Base-by-base conservation (phyloP, 1,284 basidiomycete species). In the Irpex sp. region DNA sequence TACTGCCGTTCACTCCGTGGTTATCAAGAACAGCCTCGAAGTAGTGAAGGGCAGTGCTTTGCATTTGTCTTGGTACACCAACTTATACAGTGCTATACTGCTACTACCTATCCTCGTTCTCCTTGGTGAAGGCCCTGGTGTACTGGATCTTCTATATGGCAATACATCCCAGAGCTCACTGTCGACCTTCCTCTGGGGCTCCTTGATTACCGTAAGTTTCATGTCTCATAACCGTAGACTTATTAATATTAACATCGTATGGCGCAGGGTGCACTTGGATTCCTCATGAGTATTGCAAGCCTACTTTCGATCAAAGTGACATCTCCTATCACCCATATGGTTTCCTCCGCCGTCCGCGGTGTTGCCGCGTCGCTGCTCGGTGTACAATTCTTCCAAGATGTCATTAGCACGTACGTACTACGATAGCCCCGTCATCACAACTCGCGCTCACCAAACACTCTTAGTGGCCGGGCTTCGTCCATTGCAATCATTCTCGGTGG, bases 261-360 rank as follows among this genome's bases (percentile, higher is more conserved):
- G 11, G 13, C 54, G 7, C 65, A 93, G 92, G 93, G 93, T 46
- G 77, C 83, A 15, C 78, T 95, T 63, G 94, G 93, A 7, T 95
- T 95, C 81, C 77, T 94, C 68, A 94, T 95, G 86, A 92, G 90
- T 77, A 86, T 95, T 63, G 93, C 94, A n/a, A 92, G 91, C 65
- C 77, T 93, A 61, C 82, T 95, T 54, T 93, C 90, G 33, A 95
- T 95, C 80, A 94, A 95, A 75, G 89, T 95, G 64, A 95, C 94
- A 2, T 95, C 93, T 1, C 93, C 93, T 13, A 93, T 95, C 72
- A 94, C 93, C 1, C 93, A 95, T 74, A 95, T 95, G 94, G 81
- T 95, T 36, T 93, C 92, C 6, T 93, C 92, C 11, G 92, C 93
- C 53, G 90, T 92, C 31, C 88, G 88, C 50, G 92, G 92, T 17